These are phyloP conservation scores for Torulaspora indica DNA, from an alignment of 805 yeast species.

Conservation along the genomic window DNA sequence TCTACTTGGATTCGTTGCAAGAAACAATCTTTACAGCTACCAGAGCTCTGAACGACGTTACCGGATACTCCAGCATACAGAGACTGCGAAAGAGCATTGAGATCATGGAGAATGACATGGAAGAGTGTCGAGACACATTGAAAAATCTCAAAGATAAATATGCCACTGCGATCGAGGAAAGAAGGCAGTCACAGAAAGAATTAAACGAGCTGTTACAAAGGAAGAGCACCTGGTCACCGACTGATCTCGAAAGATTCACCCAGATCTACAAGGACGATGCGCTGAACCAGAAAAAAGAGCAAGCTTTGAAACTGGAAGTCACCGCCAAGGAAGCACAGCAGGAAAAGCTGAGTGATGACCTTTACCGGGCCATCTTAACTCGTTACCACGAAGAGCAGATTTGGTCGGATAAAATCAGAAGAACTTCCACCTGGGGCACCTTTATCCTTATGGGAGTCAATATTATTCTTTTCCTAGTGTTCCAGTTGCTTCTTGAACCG, in stretches of 20 bases:
- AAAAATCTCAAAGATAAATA: slow-evolving; percentile 48
- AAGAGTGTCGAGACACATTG: slow-evolving; percentile 46
- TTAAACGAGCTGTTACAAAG: slow-evolving; percentile 84
- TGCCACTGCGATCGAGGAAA: slow-evolving; percentile 53
- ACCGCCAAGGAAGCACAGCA: slow-evolving; percentile 53
- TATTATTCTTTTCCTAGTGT: slow-evolving; percentile 66
- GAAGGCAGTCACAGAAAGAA: slow-evolving; percentile 73
- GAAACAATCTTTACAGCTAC: slow-evolving; percentile 57
- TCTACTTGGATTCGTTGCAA: slow-evolving; percentile 52
- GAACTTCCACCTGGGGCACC: slow-evolving; percentile 97
- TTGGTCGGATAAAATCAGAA: slow-evolving; percentile 94
- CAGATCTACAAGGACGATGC: slow-evolving; percentile 77
- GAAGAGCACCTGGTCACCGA: slow-evolving; percentile 73
- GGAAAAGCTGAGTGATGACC: slow-evolving; percentile 62
- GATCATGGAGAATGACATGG: slow-evolving; percentile 47
- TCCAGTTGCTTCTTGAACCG: slow-evolving; percentile 88
- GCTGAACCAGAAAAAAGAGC: slow-evolving; percentile 57
- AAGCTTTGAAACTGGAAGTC: slow-evolving; percentile 45
- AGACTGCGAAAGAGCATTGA: slow-evolving; percentile 59
- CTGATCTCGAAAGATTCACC: slow-evolving; percentile 82
- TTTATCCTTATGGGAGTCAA: slow-evolving; percentile 85
- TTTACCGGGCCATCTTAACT: slow-evolving; percentile 73
- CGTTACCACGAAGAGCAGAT: slow-evolving; percentile 95
- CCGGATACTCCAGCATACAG: slow-evolving; percentile 85
- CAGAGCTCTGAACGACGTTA: slow-evolving; percentile 75